These are phyloP conservation scores for Tricholoma sp. DNA, from an alignment of 768 basidiomycete genomes.

Conservation along the genomic window DNA sequence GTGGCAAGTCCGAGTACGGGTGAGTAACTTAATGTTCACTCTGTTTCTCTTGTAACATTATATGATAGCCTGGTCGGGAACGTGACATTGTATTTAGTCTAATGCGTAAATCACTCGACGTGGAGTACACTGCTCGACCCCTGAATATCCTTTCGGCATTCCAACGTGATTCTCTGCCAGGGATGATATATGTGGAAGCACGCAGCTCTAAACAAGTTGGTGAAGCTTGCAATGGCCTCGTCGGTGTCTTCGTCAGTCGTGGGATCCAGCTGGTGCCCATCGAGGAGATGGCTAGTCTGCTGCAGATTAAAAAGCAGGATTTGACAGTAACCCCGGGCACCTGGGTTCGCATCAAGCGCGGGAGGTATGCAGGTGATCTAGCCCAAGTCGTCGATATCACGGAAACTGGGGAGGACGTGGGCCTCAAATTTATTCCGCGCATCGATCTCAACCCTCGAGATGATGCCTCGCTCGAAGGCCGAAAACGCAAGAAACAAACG, in stretches of 20 bases:
- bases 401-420: conserved; percentile 90
- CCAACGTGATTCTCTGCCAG: conserved; percentile 90
- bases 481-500: conserved; percentile 72
- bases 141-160: conserved; percentile 91
- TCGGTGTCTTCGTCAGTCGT: conserved; percentile 84
- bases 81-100: conserved; percentile 91
- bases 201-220: conserved; percentile 81
- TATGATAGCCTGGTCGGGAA: conserved; percentile 76
- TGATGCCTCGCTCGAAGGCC: conserved; percentile 54
- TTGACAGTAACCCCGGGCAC: conserved; percentile 76
- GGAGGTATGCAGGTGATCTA: conserved; percentile 90
- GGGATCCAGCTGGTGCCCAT: conserved; percentile 87
- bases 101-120: conserved; percentile 87
- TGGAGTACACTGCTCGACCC: conserved; percentile 72
- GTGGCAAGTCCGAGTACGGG: conserved; percentile 95
- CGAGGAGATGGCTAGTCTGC: conserved; percentile 94
- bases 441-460: conserved; percentile 94
- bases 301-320: conserved; percentile 95
- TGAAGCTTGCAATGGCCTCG: conserved; percentile 82
- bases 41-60: not conserved
- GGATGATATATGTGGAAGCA: conserved; percentile 97
- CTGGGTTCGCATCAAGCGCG: conserved; percentile 94
- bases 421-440: conserved; percentile 92
- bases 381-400: conserved; percentile 94
- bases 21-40: conserved; percentile 26